Evolutionary conservation across 73 alveolate genomes (phyloP).

Genomic region (Stentor roeselii): DNA sequence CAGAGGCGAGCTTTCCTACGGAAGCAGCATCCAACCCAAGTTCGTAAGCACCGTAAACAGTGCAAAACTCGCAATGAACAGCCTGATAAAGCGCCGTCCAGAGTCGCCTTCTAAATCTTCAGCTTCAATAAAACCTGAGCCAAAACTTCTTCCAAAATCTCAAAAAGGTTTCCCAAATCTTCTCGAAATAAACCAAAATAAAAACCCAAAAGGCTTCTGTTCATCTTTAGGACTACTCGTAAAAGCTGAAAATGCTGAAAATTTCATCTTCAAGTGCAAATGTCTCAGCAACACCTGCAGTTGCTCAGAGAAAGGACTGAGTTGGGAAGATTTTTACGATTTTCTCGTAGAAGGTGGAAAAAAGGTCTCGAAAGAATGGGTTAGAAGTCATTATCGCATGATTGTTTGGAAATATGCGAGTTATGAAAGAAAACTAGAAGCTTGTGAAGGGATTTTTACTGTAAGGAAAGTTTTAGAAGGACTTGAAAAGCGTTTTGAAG

Average conservation of each 20-base stretch:
- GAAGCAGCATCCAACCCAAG: neutral
- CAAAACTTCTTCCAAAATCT: too few species aligned
- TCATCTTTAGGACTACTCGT: neutral
- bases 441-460: neutral
- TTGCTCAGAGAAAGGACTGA: neutral
- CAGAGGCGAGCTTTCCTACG: neutral
- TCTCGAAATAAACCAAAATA: neutral
- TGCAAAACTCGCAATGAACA: neutral
- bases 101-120: too few species aligned
- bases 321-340: conserved; percentile 20
- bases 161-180: neutral
- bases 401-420: conserved; percentile 22
- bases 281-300: neutral
- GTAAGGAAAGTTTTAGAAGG: conserved; percentile 3
- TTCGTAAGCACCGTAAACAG: neutral
- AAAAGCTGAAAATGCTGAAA: neutral
- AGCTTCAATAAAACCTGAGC: neutral
- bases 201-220: neutral
- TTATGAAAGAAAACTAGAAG: conserved; percentile 2
- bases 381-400: neutral
- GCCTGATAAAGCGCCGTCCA: neutral
- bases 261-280: neutral
- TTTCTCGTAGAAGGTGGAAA: neutral
- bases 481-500: neutral
- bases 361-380: conserved; percentile 24